Evolutionary conservation across 2,329 filamentous ascomycete species (phyloP), one percentile per base, ranked within the genome.

Genomic region (Leptographium galeiforme): DNA sequence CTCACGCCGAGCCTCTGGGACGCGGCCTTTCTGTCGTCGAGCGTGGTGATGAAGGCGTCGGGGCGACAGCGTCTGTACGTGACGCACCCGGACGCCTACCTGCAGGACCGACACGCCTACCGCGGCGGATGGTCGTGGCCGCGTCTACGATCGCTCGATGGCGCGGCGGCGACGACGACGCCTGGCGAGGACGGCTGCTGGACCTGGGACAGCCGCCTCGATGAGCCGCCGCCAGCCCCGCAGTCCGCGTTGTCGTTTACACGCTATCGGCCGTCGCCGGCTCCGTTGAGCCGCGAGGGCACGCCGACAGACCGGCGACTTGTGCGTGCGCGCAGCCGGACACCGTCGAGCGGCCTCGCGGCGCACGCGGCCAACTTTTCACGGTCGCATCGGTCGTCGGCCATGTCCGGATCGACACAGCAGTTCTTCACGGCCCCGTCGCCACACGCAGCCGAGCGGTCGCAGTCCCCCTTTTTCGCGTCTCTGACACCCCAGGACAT

Each of bases 51-150:
- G 86, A 81, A 83, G 61, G 76, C 81, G 34, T 74, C 78, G 11
- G 74, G 77, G 30, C 66, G 72, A 57, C 81, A 82, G 57, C 76
- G 86, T 10, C 74, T 91, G 13, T 91, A 86, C 66, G 74, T 90
- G 55, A 91, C 87, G 1, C 84, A 87, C 55, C 78, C 82, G 4
- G 81, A 85, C 59, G 83, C 84, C 1, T 91, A 91, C 58, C 68
- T 87, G 2, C 87, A 91, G 62, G 77, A 81, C 56, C 60, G 69
- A 14, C 67, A 72, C 36, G 71, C 76, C 6, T 74, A 76, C 40
- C 72, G 76, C 8, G 63, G 70, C 11, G 73, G 74, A 6, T 89
- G 84, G 84, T 82, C 79, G 1, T 91, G 87, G 87, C 81, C 82
- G 59, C 76, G 75, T 47, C 66, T 90, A 11, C 77, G 81, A 38